Percentiles rank a stretch among this genome's conserved stretches.
phyloP scores from a whole-genome alignment of 1,139 yeast genomes.

The Kurtzmaniella quercitrusa region DNA sequence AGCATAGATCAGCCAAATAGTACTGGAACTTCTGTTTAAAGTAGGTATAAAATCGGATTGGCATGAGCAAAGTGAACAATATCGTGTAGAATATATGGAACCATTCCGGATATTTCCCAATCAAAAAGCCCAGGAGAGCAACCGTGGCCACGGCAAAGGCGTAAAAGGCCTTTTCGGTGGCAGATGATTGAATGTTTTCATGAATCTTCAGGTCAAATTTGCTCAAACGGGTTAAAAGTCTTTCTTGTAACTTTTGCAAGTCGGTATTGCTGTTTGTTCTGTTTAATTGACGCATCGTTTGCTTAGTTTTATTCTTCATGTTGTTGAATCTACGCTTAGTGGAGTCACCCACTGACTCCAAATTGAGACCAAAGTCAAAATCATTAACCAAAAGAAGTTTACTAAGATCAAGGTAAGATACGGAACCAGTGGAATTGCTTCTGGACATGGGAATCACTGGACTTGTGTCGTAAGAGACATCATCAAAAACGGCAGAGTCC shows the following conservation, averaged over 20 bases:
- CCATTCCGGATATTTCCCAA: slow-evolving; percentile 73
- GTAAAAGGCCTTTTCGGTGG: slow-evolving; percentile 79
- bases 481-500: slow-evolving; percentile 4
- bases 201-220: slow-evolving; percentile 57
- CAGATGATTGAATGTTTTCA: slow-evolving; percentile 47
- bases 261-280: slow-evolving; percentile 17
- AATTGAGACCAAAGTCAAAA: slow-evolving; percentile 42
- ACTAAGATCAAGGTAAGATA: slow-evolving; percentile 35
- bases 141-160: slow-evolving; percentile 67
- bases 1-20: slow-evolving; percentile 89
- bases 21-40: slow-evolving; percentile 78
- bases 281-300: slow-evolving; percentile 22
- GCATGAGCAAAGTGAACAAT: slow-evolving; percentile 64
- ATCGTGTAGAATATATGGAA: slow-evolving; percentile 75
- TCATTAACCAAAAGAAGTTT: slow-evolving; percentile 37
- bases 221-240: slow-evolving; percentile 39
- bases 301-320: slow-evolving; percentile 35
- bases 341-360: slow-evolving; percentile 34
- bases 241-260: slow-evolving; percentile 28
- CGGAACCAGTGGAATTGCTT: slow-evolving; percentile 31
- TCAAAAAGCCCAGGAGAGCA: slow-evolving; percentile 68
- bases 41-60: slow-evolving; percentile 80
- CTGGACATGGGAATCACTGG: slow-evolving; percentile 11
- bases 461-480: not conserved
- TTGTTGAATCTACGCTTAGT: slow-evolving; percentile 33